Percentiles rank a stretch among this genome's conserved stretches.
Evolutionary conservation across 2,329 filamentous ascomycete species (phyloP).

Genomic region (Lasiodiplodia gonubiensis): DNA sequence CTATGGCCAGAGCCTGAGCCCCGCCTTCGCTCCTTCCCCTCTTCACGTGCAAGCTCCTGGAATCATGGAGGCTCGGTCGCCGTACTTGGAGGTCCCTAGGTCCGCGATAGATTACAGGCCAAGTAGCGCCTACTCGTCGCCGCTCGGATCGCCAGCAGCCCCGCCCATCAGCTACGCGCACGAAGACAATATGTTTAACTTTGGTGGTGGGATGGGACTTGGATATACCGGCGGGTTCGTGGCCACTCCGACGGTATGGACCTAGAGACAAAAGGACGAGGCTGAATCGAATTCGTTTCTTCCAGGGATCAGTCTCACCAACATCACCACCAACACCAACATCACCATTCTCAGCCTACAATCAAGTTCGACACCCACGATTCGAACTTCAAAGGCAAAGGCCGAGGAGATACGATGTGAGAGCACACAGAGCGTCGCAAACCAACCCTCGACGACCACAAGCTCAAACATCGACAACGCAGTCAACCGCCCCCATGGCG

Average conservation of each 20-base stretch:
- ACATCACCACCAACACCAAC: conserved; percentile 22
- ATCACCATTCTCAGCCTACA: conserved; percentile 24
- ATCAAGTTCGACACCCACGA: conserved; percentile 23
- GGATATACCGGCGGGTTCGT: conserved; percentile 53
- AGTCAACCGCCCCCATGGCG: conserved; percentile 3
- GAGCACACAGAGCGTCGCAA: conserved; percentile 13
- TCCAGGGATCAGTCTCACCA: conserved; percentile 44
- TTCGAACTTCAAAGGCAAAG: conserved; percentile 28
- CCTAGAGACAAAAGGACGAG: conserved; percentile 40
- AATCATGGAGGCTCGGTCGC: conserved; percentile 44
- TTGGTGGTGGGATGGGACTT: conserved; percentile 43
- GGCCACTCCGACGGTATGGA: conserved; percentile 49
- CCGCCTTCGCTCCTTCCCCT: conserved; percentile 57
- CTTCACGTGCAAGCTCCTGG: conserved; percentile 48
- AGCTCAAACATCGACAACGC: conserved; percentile 19
- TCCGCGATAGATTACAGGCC: conserved; percentile 40
- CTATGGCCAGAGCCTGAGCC: conserved; percentile 53
- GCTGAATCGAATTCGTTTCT: conserved; percentile 45
- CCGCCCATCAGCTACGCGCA: conserved; percentile 43
- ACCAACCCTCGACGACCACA: background rate
- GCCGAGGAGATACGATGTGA: conserved; percentile 27
- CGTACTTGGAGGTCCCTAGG: conserved; percentile 55
- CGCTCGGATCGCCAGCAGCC: conserved; percentile 44
- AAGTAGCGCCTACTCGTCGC: conserved; percentile 43
- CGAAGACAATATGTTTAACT: conserved; percentile 50